phyloP scores from a whole-genome alignment of 345 rosid species.

The Mercurialis annua region DNA sequence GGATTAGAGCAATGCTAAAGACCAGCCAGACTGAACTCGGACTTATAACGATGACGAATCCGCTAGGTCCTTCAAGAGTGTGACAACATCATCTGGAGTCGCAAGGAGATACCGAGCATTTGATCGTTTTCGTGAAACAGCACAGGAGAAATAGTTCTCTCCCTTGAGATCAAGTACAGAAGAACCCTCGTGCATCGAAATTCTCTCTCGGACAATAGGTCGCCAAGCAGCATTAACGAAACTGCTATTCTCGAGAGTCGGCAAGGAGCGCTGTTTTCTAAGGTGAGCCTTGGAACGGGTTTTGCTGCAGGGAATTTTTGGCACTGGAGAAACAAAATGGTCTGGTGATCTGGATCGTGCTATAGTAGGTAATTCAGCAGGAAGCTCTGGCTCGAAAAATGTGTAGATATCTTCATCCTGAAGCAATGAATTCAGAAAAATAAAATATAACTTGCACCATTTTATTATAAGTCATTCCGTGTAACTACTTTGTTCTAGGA shows the following conservation, averaged over 20 bases:
- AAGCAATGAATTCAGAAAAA: conserved; percentile 14
- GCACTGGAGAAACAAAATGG: conserved; percentile 9
- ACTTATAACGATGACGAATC: conserved; percentile 3
- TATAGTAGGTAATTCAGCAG: conserved; percentile 18
- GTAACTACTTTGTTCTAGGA: not conserved
- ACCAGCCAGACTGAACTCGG: conserved; percentile 9
- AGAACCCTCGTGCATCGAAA: conserved; percentile 40
- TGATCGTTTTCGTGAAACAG: conserved; percentile 49
- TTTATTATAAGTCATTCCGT: not conserved
- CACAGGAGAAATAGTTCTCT: conserved; percentile 56
- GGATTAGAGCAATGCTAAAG: not conserved
- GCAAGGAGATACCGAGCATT: conserved; percentile 46
- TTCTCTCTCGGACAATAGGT: conserved; percentile 27
- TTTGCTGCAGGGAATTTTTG: conserved; percentile 13
- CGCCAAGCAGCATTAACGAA: conserved; percentile 25
- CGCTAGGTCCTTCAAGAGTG: conserved; percentile 36
- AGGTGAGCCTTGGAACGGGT: conserved; percentile 26
- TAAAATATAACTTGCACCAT: not conserved
- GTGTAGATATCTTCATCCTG: conserved; percentile 60
- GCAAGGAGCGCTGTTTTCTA: conserved; percentile 41
- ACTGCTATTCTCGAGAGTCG: conserved; percentile 33
- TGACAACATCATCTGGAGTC: conserved; percentile 42
- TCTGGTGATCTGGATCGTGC: conserved; percentile 16
- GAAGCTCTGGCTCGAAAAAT: conserved; percentile 61
- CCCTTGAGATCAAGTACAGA: conserved; percentile 54